A percentile compares a stretch with the other conserved stretches of the same genome.
Evolutionary conservation across 768 basidiomycete species (phyloP).

Genomic region (Boletus rufocinnamomeus): DNA sequence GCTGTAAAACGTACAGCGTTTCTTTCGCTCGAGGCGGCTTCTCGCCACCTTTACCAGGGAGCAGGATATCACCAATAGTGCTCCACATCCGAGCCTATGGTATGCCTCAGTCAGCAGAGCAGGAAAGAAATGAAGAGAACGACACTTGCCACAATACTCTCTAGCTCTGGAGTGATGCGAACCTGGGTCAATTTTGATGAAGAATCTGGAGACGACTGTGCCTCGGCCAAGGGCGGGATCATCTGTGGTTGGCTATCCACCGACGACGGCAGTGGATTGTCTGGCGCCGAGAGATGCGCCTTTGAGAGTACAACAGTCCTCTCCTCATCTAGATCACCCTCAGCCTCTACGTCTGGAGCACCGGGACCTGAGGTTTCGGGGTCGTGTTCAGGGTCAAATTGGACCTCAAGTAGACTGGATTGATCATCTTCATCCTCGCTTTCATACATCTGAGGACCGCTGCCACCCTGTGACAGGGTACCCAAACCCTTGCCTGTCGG

Average conservation of each 20-base stretch:
- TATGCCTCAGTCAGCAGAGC: background rate
- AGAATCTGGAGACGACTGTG: constrained; percentile 14
- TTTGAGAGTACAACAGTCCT: constrained; percentile 35
- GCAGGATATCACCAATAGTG: constrained; percentile 63
- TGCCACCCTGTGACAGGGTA: constrained; percentile 3
- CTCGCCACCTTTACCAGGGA: constrained; percentile 48
- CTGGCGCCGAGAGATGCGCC: background rate
- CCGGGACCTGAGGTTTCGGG: constrained; percentile 2
- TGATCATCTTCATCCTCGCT: constrained; percentile 15
- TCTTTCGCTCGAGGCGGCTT: constrained; percentile 57
- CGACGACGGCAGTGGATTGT: background rate
- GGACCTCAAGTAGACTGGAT: constrained; percentile 12
- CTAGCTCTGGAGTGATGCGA: constrained; percentile 61
- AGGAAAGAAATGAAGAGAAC: background rate
- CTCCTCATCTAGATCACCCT: constrained; percentile 31
- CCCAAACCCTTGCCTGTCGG: constrained; percentile 9
- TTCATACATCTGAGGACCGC: constrained; percentile 2
- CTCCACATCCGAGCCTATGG: constrained; percentile 68
- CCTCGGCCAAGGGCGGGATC: constrained; percentile 2
- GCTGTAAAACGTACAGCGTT: constrained; percentile 52
- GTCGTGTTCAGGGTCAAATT: constrained; percentile 9
- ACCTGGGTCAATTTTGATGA: constrained; percentile 39
- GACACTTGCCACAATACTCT: constrained; percentile 59
- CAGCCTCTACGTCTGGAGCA: constrained; percentile 3
- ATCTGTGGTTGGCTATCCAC: constrained; percentile 10